phyloP scores from a whole-genome alignment of 2,329 filamentous ascomycete species.

The Neoascochyta sp. region DNA sequence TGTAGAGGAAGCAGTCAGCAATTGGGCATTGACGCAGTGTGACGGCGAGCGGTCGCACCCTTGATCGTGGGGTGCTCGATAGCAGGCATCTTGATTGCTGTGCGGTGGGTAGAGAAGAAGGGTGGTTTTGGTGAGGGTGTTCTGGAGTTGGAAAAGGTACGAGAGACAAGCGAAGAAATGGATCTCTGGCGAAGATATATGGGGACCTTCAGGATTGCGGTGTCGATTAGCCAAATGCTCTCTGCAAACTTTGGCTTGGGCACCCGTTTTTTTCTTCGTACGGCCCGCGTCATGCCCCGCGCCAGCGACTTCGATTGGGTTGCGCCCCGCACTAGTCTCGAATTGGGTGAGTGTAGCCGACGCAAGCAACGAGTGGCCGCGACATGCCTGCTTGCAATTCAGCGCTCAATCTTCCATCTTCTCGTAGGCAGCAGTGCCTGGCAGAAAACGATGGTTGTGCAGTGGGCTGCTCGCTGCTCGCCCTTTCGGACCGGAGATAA shows the following conservation, averaged over 20 bases:
- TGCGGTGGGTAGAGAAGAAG: slow-evolving; percentile 4
- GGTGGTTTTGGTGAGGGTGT: slow-evolving; percentile 1
- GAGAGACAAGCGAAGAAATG: slow-evolving; percentile 9
- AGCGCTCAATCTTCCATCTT: too few species aligned
- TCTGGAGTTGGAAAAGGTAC: slow-evolving; percentile 2
- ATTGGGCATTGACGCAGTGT: not conserved
- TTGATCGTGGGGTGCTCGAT: slow-evolving; percentile 76
- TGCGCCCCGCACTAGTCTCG: not conserved
- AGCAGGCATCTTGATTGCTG: slow-evolving; percentile 54
- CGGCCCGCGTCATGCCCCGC: slow-evolving; percentile 21
- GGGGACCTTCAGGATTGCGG: slow-evolving; percentile 20
- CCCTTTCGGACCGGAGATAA: too few species aligned
- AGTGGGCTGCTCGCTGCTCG: too few species aligned
- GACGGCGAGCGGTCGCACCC: slow-evolving; percentile 45
- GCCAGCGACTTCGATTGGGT: slow-evolving; percentile 2
- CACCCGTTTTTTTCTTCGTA: slow-evolving; percentile 15
- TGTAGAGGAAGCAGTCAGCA: slow-evolving; percentile 40
- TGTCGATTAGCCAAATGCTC: slow-evolving; percentile 17
- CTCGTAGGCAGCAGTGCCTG: too few species aligned
- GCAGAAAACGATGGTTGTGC: too few species aligned
- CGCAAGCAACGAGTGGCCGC: slow-evolving; percentile 6
- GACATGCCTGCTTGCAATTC: too few species aligned
- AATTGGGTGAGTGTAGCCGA: slow-evolving; percentile 11
- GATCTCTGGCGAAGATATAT: slow-evolving; percentile 18
- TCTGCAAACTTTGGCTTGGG: slow-evolving; percentile 20